Evolutionary conservation across 2,329 filamentous ascomycete genomes (phyloP).

Genomic region (Hypoxylon sp.): DNA sequence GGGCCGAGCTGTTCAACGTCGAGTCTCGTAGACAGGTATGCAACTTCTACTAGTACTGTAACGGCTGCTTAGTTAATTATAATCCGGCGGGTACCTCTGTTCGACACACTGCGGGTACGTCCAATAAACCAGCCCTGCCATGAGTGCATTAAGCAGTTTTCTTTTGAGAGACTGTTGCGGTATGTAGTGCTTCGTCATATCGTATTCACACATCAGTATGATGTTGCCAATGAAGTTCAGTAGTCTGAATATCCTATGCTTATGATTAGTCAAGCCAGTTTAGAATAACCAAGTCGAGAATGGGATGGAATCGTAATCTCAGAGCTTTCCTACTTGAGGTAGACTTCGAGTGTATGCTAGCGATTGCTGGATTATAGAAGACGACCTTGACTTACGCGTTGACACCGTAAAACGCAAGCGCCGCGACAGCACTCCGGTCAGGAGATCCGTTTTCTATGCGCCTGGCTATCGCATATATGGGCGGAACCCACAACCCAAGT

Average conservation of each 20-base stretch:
- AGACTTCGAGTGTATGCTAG: not conserved
- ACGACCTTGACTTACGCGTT: slow-evolving; percentile 6
- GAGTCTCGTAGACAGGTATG: too few species aligned
- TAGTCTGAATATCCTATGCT: slow-evolving; percentile 56
- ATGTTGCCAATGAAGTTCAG: slow-evolving; percentile 59
- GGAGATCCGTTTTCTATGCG: slow-evolving; percentile 15
- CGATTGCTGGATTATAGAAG: not conserved
- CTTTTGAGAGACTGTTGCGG: slow-evolving; percentile 50
- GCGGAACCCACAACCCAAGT: slow-evolving; percentile 54
- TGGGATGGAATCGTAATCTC: not conserved
- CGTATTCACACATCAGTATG: slow-evolving; percentile 57
- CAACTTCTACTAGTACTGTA: too few species aligned
- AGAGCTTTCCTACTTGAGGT: too few species aligned
- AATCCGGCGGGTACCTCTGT: slow-evolving; percentile 56
- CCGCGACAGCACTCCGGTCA: slow-evolving; percentile 3
- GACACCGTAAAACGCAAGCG: slow-evolving; percentile 4
- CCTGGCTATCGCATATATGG: slow-evolving; percentile 49
- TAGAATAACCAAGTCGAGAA: not conserved
- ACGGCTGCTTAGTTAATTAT: slow-evolving; percentile 19
- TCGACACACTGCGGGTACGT: slow-evolving; percentile 60
- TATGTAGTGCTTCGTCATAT: slow-evolving; percentile 57
- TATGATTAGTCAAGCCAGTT: not conserved
- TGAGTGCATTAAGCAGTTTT: slow-evolving; percentile 50
- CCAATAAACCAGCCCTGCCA: slow-evolving; percentile 58
- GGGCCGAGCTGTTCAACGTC: too few species aligned